Evolutionary conservation across 441 rosid species (phyloP), one percentile per base, ranked within the genome.

Genomic region (Pelargonium citronellum): DNA sequence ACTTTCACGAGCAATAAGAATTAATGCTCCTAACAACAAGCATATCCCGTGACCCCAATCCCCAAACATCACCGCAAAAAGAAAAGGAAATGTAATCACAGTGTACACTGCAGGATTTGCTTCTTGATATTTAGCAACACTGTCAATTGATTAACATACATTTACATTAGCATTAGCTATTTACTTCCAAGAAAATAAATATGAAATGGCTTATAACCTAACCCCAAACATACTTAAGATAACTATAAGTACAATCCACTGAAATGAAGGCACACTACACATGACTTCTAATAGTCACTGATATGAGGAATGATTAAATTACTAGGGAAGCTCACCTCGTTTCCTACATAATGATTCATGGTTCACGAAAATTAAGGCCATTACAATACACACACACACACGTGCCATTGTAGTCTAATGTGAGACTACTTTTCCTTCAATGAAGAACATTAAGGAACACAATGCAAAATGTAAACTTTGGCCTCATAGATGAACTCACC

Each of bases 1-100:
- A 85, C 86, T 95, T 79, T 95, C 99, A 77, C 84, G 79, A 74
- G 83, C 24, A 65, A 95, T 71, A 73, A 87, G 83, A 81, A 67
- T 68, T 73, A 87, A 74, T 27, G 97, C 77, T 65, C 81, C 91
- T 79, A 95, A 91, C 47, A 95, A 80, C 79, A 92, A 73, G 79
- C 98, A 95, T 76, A 95, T 87, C 69, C 99, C 99, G 78, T 92
- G 99, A 3, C 99, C 98, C 99, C 98, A 95, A 71, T 95, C 99
- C 77, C 99, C 99, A 75, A 95, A 95, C 99, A 95, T 95, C 79
- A 92, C 91, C 63, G 99, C 99, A 64, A 95, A 95, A 73, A 95
- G 97, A 76, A 95, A 95, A 49, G 99, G 99, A 77, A 92, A 95
- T 51, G 99, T 92, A 68, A 91, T 76, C 24, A 95, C 71, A 2